These are phyloP conservation scores for Vicia villosa DNA, from an alignment of 306 rosid genomes.

Conservation along the genomic window DNA sequence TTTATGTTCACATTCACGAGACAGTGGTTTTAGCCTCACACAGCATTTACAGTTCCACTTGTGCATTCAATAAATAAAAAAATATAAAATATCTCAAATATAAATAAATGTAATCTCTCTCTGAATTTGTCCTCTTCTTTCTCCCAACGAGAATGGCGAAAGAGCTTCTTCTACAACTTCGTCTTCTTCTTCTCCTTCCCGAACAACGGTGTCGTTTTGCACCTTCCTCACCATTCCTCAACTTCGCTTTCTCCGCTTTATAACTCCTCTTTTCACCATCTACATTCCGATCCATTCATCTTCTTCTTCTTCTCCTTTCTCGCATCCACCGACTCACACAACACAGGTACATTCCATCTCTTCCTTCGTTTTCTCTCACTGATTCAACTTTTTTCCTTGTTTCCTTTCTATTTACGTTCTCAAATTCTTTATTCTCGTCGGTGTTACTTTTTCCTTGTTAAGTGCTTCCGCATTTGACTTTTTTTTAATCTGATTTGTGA, in stretches of 20 bases:
- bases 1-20: too few relatives aligned
- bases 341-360: conserved; percentile 35
- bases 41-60: conserved; percentile 8
- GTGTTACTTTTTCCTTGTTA: not conserved
- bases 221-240: conserved; percentile 32
- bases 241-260: conserved; percentile 39
- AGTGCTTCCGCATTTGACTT: conserved; percentile 23
- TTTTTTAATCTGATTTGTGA: not conserved
- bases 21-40: conserved; percentile 15
- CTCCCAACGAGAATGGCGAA: conserved; percentile 61
- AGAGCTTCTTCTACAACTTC: conserved; percentile 73
- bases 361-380: conserved; percentile 1
- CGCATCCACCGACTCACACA: conserved; percentile 32
- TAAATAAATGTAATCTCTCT: conserved; percentile 8
- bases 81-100: conserved; percentile 17
- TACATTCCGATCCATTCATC: conserved; percentile 57
- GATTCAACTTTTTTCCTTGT: conserved; percentile 12
- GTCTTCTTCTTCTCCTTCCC: conserved; percentile 53
- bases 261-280: conserved; percentile 30
- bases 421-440: conserved; percentile 8
- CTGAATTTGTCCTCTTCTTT: conserved; percentile 50
- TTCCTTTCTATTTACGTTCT: not conserved
- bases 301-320: conserved; percentile 22
- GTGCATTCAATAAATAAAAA: conserved; percentile 1
- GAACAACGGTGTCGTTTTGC: conserved; percentile 62